A percentile compares a stretch with the other conserved stretches of the same genome.
phyloP scores from a whole-genome alignment of 2,329 filamentous ascomycete species.

The Arthrinium puccinioides region DNA sequence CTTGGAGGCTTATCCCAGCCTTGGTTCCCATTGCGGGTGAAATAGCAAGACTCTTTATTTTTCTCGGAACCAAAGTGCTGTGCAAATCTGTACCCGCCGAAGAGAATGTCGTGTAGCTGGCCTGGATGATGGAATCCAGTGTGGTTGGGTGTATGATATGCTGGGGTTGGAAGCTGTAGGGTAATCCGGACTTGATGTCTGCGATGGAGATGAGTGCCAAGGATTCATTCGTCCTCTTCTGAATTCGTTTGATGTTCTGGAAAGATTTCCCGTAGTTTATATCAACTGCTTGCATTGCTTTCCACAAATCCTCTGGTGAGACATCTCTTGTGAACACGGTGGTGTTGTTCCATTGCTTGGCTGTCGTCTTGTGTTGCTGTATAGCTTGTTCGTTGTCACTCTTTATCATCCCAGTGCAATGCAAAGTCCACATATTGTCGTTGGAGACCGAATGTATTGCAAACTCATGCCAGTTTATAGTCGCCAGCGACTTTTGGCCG shows the following conservation, averaged over 20 bases:
- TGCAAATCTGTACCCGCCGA: background rate
- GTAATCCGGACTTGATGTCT: background rate
- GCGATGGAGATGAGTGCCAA: background rate
- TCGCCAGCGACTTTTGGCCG: background rate
- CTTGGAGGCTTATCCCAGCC: background rate
- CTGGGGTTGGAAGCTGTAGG: background rate
- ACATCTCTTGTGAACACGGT: background rate
- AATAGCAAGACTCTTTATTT: conserved; percentile 2
- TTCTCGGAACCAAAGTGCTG: background rate
- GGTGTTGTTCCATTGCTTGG: background rate
- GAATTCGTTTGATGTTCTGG: background rate
- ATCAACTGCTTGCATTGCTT: background rate
- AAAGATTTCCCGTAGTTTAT: background rate
- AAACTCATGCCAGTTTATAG: background rate
- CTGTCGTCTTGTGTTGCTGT: too few relatives aligned
- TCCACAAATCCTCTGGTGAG: background rate
- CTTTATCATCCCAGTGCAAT: background rate
- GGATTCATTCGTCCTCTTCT: background rate
- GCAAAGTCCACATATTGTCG: background rate
- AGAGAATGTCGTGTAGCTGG: conserved; percentile 27
- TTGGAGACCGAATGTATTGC: background rate
- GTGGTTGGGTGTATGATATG: conserved; percentile 43
- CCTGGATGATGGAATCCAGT: conserved; percentile 49
- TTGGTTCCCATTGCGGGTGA: background rate
- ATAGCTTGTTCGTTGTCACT: background rate